Evolutionary conservation across 1,284 basidiomycete genomes (phyloP), one percentile per base, ranked within the genome.

Genomic region (Puccinia hordei): DNA sequence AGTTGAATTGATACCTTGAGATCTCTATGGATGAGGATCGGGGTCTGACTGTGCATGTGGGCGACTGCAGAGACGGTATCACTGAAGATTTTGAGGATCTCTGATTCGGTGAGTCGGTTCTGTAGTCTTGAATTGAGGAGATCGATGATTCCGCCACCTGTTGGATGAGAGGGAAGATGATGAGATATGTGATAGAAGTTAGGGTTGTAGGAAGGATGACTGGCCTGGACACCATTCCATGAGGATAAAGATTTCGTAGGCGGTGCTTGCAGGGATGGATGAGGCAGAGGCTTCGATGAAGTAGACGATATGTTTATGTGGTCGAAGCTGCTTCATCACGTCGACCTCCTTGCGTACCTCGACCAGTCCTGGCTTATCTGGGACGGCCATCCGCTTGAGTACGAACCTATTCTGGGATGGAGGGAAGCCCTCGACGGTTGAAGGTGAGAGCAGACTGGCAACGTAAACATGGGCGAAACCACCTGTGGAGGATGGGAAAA

Each of bases 391-490:
- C 73, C 96, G 90, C 86, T 99, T 99, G 83, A 99, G 90, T 82
- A 99, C 97, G 59, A 80, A 89, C 98, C 95, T 83, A 92, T 92
- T n/a, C 92, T 93, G 81, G 92, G 91, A 86, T 91, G 91, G 86
- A 92, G 92, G 83, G 22, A 82, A 82, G 0, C 83, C 78, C 8
- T 82, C 75, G 46, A 76, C 80, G 27, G 65, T 71, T 2, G 83
- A 81, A 8, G 81, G 74, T n/a, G 83, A 81, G 8, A 83, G 83
- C 4, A 92, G 89, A 8, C 95, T 95, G 79, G 90, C 89, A 78
- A 97, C 95, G 87, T 99, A 99, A 71, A 99, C 96, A 87, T 98
- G 93, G 0, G 97, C 96, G 86, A 98, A 99, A 22, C 97, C 97
- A 87, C 95, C 94, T 95, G 84, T 1, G 33, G 15, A 9, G 33